Conservation (phyloP, 371 early-diverging fungal species). For the Nematocida homosporus region DNA sequence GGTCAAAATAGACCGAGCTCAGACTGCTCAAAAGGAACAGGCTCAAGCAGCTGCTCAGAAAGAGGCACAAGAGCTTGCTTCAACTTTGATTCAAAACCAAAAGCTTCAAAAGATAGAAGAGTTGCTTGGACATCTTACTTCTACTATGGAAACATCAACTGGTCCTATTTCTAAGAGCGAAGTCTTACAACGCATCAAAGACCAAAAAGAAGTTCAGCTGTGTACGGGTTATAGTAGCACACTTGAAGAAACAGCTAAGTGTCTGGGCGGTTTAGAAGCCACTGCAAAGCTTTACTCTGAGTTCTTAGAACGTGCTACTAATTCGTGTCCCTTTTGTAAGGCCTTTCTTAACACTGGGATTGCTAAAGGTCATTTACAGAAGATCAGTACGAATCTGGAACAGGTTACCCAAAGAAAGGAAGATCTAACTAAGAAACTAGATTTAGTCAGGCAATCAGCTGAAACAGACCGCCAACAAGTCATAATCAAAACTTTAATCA, state of each 20-base stretch:
- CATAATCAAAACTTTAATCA: too few relatives aligned
- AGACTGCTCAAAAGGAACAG: slow-evolving; percentile 9
- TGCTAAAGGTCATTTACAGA: slow-evolving; percentile 45
- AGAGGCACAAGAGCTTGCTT: slow-evolving; percentile 31
- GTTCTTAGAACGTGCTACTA: slow-evolving; percentile 23
- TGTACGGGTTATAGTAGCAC: not conserved
- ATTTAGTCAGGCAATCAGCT: too few relatives aligned
- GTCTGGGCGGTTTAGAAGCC: slow-evolving; percentile 31
- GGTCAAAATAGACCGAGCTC: slow-evolving; percentile 14
- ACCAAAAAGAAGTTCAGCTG: not conserved
- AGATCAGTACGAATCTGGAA: slow-evolving; percentile 30
- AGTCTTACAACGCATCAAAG: slow-evolving; percentile 27
- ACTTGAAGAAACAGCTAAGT: not conserved
- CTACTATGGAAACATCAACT: not conserved
- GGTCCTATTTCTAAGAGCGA: slow-evolving; percentile 7
- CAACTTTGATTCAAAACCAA: not conserved
- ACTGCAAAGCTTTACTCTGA: slow-evolving; percentile 39
- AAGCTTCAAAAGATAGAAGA: slow-evolving; percentile 37
- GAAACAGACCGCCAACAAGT: too few relatives aligned
- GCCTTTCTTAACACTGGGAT: slow-evolving; percentile 14
- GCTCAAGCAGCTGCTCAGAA: slow-evolving; percentile 32
- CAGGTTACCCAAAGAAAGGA: slow-evolving; percentile 40
- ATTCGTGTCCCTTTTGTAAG: slow-evolving; percentile 50
- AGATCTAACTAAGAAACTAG: too few relatives aligned
- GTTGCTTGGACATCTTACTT: slow-evolving; percentile 29